Conservation (phyloP, 495 filamentous ascomycete species). For the Penicillium daleae region DNA sequence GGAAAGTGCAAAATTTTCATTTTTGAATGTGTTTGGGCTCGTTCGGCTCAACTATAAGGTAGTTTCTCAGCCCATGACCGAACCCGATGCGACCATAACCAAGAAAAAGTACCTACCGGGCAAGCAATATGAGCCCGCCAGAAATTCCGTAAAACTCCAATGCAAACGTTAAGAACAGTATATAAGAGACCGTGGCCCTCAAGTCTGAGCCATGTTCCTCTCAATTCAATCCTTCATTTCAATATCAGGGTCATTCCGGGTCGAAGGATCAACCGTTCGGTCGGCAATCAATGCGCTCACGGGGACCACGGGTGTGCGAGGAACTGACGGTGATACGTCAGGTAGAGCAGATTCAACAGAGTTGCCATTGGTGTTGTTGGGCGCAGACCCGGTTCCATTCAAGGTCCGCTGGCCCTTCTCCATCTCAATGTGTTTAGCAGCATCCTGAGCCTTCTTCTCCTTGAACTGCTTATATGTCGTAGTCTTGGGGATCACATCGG, state of each 20-base stretch:
- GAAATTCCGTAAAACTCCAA: conserved; percentile 34
- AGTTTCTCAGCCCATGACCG: conserved; percentile 3
- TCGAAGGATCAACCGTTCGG: conserved; percentile 33
- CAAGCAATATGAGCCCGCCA: conserved; percentile 16
- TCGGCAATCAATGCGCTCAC: conserved; percentile 47
- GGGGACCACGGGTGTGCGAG: conserved; percentile 39
- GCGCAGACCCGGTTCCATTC: conserved; percentile 39
- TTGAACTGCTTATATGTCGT: conserved; percentile 80
- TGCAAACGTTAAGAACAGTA: conserved; percentile 23
- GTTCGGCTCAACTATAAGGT: conserved; percentile 14
- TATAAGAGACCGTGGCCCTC: conserved; percentile 19
- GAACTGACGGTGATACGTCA: conserved; percentile 26
- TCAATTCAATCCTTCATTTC: conserved; percentile 54
- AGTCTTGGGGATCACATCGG: conserved; percentile 88
- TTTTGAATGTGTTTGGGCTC: not conserved
- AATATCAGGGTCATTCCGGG: conserved; percentile 53
- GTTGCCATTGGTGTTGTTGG: conserved; percentile 39
- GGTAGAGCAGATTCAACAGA: conserved; percentile 12
- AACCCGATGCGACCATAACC: conserved; percentile 22
- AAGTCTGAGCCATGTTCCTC: conserved; percentile 17
- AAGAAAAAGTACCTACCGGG: conserved; percentile 18
- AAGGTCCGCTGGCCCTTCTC: conserved; percentile 60
- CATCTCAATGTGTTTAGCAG: conserved; percentile 43
- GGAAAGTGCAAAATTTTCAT: not conserved
- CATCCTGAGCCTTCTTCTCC: conserved; percentile 58